Evolutionary conservation across 768 basidiomycete species (phyloP), one percentile per base, ranked within the genome.

Genomic region (Albatrellus ellisii): DNA sequence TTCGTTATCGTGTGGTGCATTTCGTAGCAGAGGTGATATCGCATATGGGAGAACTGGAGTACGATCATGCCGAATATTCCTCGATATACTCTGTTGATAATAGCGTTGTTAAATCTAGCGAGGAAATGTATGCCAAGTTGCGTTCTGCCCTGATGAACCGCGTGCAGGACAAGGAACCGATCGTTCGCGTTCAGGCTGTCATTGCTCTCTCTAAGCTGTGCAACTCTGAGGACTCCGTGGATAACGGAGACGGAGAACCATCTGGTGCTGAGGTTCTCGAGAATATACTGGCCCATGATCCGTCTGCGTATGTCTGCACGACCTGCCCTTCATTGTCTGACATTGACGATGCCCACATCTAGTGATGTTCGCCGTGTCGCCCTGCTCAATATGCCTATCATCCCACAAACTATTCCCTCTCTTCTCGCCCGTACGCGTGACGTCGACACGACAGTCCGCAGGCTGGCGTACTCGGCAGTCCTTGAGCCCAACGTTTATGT

Each of bases 281-380:
- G 11, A 79, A 84, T 15, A 64, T 75, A 21, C 62, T 95, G 32
- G 59, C 68, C 6, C 68, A 77, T 50, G 94, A 95, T 54, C 64
- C 80, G 1, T 77, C 86, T 8, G 63, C 80, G 87, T 94, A 56
- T 46, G 87, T 62, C 18, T 31, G 31, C 14, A 37, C 36, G 14
- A 18, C 28, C 15, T 1, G 9, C 26, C n/a, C 1, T 24, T 37
- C 41, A 24, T 4, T 32, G 39, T 35, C 28, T 21, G 11, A n/a
- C 15, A 36, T 20, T 10, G 15, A 27, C 29, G 49, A 17, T 38
- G 26, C 15, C 32, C 4, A 28, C 8, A 11, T 29, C 20, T 52
- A 91, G 88, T 2, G 92, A 97, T 37, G 92, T 97, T 15, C 90
- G 94, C 4, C 75, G 82, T 25, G 77, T 80, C 0, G 73, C 76